phyloP scores from a whole-genome alignment of 106 monocot species.

The Dendrobium nobile region DNA sequence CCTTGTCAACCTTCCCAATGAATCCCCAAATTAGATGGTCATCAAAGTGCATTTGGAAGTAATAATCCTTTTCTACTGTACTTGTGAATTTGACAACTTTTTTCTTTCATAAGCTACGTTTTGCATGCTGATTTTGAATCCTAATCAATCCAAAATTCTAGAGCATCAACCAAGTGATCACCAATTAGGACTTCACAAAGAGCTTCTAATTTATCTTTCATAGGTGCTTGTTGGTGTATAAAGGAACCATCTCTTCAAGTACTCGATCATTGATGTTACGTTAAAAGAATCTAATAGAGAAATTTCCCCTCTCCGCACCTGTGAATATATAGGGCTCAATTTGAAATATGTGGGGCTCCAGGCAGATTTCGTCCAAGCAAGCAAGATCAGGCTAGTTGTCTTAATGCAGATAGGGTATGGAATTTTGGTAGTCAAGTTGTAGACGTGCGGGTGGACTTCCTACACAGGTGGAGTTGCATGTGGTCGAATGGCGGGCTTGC shows the following conservation, averaged over 20 bases:
- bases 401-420: too few species aligned
- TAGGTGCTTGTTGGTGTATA: constrained; percentile 52
- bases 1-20: constrained; percentile 50
- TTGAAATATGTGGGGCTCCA: too few species aligned
- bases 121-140: constrained; percentile 39
- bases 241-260: constrained; percentile 35
- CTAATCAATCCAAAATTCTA: constrained; percentile 36
- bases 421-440: too few species aligned
- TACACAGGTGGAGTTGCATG: too few species aligned
- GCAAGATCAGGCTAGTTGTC: too few species aligned
- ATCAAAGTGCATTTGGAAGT: constrained; percentile 66
- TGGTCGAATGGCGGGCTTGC: too few species aligned
- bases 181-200: constrained; percentile 58
- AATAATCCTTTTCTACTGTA: constrained; percentile 47
- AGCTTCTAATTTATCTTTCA: constrained; percentile 43
- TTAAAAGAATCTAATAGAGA: too few species aligned
- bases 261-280: too few species aligned
- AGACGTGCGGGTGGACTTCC: too few species aligned
- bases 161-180: constrained; percentile 50
- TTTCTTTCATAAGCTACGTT: constrained; percentile 36
- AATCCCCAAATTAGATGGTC: constrained; percentile 59
- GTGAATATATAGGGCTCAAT: too few species aligned
- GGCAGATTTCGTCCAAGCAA: too few species aligned
- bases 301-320: too few species aligned
- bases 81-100: constrained; percentile 37